Evolutionary conservation across 805 yeast genomes (phyloP).

Genomic region (Zygotorulaspora florentina): DNA sequence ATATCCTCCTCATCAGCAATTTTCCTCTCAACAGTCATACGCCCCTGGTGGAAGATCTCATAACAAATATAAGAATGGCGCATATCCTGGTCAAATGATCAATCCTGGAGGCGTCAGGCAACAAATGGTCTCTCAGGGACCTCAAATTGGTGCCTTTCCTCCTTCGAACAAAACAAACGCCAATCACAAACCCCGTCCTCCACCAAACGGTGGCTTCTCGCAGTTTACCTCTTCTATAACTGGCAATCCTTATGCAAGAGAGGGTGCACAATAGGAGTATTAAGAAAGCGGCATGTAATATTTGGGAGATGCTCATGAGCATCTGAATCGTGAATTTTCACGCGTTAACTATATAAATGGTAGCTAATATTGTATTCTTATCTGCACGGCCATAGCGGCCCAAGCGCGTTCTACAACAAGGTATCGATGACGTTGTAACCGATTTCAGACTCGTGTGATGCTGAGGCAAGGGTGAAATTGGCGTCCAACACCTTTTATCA

Average conservation of each 20-base stretch:
- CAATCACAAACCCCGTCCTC: conserved; percentile 13
- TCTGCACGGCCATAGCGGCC: neutral
- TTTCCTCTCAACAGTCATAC: conserved; percentile 8
- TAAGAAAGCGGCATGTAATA: no score
- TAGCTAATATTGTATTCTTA: neutral
- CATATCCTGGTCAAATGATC: conserved; percentile 8
- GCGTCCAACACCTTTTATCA: no score
- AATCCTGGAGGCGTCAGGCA: conserved; percentile 4
- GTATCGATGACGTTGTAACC: no score
- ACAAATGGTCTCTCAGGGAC: conserved; percentile 8
- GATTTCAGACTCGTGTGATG: no score
- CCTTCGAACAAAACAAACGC: conserved; percentile 2
- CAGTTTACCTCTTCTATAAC: conserved; percentile 32
- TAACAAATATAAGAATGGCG: conserved; percentile 4
- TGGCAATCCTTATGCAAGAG: conserved; percentile 29
- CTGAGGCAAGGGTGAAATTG: no score
- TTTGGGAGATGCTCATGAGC: neutral
- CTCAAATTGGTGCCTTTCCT: conserved; percentile 16
- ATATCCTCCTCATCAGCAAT: conserved; percentile 6
- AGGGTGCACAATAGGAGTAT: neutral
- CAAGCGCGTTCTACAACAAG: no score
- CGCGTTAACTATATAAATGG: neutral
- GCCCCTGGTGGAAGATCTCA: conserved; percentile 4
- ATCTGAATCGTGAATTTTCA: neutral
- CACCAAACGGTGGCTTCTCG: conserved; percentile 29